Conservation (phyloP, 1,284 basidiomycete genomes). For the Rhizoctonia solani region DNA sequence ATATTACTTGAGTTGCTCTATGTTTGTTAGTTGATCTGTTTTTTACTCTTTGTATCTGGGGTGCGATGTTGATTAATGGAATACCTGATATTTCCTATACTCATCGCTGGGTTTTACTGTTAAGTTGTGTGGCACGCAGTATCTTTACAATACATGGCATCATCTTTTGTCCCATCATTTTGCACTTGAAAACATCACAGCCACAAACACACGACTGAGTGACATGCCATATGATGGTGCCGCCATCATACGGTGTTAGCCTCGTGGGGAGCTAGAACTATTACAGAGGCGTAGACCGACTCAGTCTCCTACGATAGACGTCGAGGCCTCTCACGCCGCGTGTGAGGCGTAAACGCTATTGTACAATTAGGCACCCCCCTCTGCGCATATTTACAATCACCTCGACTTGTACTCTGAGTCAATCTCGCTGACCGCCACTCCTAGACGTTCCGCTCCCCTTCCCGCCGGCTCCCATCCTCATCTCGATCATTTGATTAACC, state of each 20-base stretch:
- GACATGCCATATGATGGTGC: background rate
- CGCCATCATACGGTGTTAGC: background rate
- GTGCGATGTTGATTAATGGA: conserved; percentile 6
- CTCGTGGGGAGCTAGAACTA: conserved; percentile 23
- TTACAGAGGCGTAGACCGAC: background rate
- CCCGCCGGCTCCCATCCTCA: too few relatives aligned
- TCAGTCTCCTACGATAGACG: background rate
- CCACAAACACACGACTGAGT: background rate
- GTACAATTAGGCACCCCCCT: background rate
- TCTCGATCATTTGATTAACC: too few relatives aligned
- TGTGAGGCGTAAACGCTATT: background rate
- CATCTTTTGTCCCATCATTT: background rate
- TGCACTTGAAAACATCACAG: background rate
- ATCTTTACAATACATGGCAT: background rate
- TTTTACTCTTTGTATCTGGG: conserved; percentile 6
- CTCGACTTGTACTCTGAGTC: too few relatives aligned
- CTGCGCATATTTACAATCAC: background rate
- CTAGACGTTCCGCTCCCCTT: too few relatives aligned
- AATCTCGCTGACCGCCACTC: too few relatives aligned
- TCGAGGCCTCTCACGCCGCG: background rate
- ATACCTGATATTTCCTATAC: background rate
- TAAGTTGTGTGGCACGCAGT: too few relatives aligned
- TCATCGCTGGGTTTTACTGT: too few relatives aligned
- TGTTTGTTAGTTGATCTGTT: background rate
- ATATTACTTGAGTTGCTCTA: background rate